These are phyloP conservation scores for Tulasnella sp. DNA, from an alignment of 768 basidiomycete species.

Conservation along the genomic window DNA sequence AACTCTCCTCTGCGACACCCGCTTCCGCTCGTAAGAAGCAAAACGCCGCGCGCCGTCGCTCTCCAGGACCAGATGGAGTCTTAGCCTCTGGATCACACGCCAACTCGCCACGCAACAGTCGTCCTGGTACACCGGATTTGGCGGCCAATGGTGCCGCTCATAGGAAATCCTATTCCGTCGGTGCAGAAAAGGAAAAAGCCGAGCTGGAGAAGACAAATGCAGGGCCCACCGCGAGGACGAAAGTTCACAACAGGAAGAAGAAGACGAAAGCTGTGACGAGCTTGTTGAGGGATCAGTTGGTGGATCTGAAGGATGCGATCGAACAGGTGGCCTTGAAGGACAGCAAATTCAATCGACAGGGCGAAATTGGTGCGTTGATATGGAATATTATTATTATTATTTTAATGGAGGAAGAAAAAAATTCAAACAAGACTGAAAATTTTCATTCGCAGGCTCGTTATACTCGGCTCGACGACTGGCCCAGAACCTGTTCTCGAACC, in stretches of 20 bases:
- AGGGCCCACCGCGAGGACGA: neutral
- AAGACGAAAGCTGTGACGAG: slow-evolving; percentile 41
- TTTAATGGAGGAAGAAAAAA: neutral
- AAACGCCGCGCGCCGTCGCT: neutral
- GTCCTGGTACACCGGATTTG: slow-evolving; percentile 8
- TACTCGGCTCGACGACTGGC: slow-evolving; percentile 57
- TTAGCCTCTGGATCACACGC: neutral
- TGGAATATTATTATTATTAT: neutral
- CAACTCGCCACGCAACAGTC: neutral
- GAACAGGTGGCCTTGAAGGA: slow-evolving; percentile 61
- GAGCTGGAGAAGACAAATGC: neutral
- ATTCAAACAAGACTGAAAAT: neutral
- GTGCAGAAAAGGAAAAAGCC: neutral
- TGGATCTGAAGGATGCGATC: slow-evolving; percentile 39
- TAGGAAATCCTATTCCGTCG: neutral
- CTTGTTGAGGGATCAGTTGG: slow-evolving; percentile 60
- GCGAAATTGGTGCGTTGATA: slow-evolving; percentile 34
- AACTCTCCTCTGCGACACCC: slow-evolving; percentile 50
- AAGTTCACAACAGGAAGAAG: slow-evolving; percentile 6
- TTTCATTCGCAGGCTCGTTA: slow-evolving; percentile 25
- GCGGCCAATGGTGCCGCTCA: slow-evolving; percentile 2
- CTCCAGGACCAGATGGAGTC: neutral
- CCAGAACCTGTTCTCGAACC: slow-evolving; percentile 50
- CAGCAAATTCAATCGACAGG: slow-evolving; percentile 46
- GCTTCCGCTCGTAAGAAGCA: slow-evolving; percentile 26